phyloP scores from a whole-genome alignment of 768 basidiomycete species.

The Boletus sp. region DNA sequence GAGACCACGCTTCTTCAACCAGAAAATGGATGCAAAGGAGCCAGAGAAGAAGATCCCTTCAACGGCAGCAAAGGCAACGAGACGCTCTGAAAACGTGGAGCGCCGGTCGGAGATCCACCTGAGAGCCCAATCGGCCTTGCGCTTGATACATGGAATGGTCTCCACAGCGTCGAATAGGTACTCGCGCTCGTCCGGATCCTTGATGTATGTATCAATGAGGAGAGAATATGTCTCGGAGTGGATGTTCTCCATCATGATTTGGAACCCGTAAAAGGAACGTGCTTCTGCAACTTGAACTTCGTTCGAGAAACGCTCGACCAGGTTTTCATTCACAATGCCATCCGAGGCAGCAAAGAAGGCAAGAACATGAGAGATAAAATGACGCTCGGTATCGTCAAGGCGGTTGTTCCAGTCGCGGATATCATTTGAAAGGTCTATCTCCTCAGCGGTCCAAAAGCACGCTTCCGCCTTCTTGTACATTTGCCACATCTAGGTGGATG shows the following conservation, averaged over 20 bases:
- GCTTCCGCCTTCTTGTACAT: conserved; percentile 95
- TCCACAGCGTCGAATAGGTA: conserved; percentile 89
- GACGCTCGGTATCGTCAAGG: conserved; percentile 73
- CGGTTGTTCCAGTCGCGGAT: conserved; percentile 77
- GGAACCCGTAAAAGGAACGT: conserved; percentile 94
- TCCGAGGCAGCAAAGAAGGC: conserved; percentile 96
- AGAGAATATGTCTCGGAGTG: conserved; percentile 96
- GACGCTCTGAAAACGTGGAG: conserved; percentile 83
- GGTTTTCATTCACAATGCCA: conserved; percentile 93
- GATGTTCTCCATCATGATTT: conserved; percentile 98
- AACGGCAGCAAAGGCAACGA: conserved; percentile 92
- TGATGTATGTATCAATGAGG: conserved; percentile 91
- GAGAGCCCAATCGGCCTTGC: conserved; percentile 92
- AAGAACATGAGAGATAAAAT: conserved; percentile 87
- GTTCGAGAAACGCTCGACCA: conserved; percentile 86
- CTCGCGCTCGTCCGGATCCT: conserved; percentile 65
- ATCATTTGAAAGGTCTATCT: conserved; percentile 87
- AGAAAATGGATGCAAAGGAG: conserved; percentile 89
- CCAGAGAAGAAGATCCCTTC: conserved; percentile 97
- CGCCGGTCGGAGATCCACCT: conserved; percentile 80
- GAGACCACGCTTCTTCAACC: conserved; percentile 95
- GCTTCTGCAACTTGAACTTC: conserved; percentile 91
- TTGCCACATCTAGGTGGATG: conserved; percentile 71
- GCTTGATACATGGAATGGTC: conserved; percentile 86
- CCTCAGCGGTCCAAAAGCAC: conserved; percentile 90